Percentiles rank a stretch among this genome's conserved stretches.
These are phyloP conservation scores for Boletus tomentosulus DNA, from an alignment of 768 basidiomycete species.

Conservation along the genomic window DNA sequence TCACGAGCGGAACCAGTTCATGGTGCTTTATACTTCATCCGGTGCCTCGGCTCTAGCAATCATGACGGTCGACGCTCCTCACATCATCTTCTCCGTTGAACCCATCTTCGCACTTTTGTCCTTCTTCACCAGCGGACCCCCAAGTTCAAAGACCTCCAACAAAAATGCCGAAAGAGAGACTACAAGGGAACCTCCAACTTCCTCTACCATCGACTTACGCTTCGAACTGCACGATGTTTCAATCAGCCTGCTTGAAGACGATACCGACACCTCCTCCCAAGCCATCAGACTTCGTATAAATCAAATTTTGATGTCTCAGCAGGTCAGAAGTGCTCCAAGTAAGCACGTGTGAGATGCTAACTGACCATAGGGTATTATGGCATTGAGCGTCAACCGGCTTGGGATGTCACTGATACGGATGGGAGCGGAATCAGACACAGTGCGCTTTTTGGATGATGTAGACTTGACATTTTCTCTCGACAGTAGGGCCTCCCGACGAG, in stretches of 20 bases:
- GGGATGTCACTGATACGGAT: conserved; percentile 95
- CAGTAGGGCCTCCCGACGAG: conserved; percentile 63
- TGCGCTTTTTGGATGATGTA: conserved; percentile 90
- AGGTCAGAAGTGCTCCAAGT: conserved; percentile 48
- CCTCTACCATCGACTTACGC: conserved; percentile 52
- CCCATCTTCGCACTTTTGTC: conserved; percentile 85
- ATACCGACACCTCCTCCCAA: conserved; percentile 71
- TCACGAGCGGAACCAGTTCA: conserved; percentile 87
- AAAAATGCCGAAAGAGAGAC: conserved; percentile 12
- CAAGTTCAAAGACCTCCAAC: conserved; percentile 14
- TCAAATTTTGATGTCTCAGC: conserved; percentile 85
- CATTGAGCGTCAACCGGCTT: conserved; percentile 71
- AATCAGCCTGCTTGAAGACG: conserved; percentile 83
- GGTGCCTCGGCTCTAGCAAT: conserved; percentile 69
- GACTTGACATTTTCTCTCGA: conserved; percentile 87
- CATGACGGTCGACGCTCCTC: conserved; percentile 87
- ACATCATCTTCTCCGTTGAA: conserved; percentile 88
- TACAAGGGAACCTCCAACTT: conserved; percentile 10
- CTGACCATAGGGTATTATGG: conserved; percentile 65
- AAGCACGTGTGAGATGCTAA: conserved; percentile 8
- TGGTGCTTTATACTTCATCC: conserved; percentile 82
- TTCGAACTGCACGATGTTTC: conserved; percentile 89
- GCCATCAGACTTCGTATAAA: conserved; percentile 83
- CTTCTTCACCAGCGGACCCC: conserved; percentile 69
- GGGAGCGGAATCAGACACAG: conserved; percentile 77